Evolutionary conservation across 768 basidiomycete genomes (phyloP).

Genomic region (Boletus sensibilis): DNA sequence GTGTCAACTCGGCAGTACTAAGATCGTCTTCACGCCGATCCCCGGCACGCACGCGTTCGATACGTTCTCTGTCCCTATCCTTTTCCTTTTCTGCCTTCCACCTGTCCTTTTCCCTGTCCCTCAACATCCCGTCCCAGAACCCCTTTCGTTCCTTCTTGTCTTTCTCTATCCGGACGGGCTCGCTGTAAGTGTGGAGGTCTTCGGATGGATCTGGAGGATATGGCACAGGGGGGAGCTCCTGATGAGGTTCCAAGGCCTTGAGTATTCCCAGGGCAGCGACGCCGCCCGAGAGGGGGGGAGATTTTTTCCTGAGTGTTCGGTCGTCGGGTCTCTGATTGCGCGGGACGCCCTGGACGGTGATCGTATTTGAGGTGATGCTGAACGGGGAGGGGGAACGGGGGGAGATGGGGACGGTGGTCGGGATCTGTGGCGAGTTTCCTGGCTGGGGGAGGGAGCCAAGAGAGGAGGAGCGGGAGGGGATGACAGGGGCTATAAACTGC

Average conservation of each 20-base stretch:
- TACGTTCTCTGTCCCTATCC: slow-evolving; percentile 37
- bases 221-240: slow-evolving; percentile 17
- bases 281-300: slow-evolving; percentile 31
- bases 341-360: slow-evolving; percentile 13
- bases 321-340: slow-evolving; percentile 22
- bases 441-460: slow-evolving; percentile 46
- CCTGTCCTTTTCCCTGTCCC: slow-evolving; percentile 36
- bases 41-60: slow-evolving; percentile 32
- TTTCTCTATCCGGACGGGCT: slow-evolving; percentile 31
- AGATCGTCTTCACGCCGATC: slow-evolving; percentile 44
- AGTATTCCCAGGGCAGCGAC: slow-evolving; percentile 17
- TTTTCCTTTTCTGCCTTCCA: slow-evolving; percentile 31
- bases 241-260: slow-evolving; percentile 58
- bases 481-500: slow-evolving; percentile 29
- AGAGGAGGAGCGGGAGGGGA: slow-evolving; percentile 51
- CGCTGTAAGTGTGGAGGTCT: slow-evolving; percentile 29
- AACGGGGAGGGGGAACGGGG: slow-evolving; percentile 49
- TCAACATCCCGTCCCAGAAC: slow-evolving; percentile 49
- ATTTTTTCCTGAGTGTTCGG: slow-evolving; percentile 29
- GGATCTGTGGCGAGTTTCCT: slow-evolving; percentile 39
- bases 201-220: slow-evolving; percentile 30
- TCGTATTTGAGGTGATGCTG: slow-evolving; percentile 32
- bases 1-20: slow-evolving; percentile 52
- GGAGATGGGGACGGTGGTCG: slow-evolving; percentile 20
- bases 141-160: slow-evolving; percentile 54